Evolutionary conservation across 2,329 filamentous ascomycete genomes (phyloP).

Genomic region (Claviceps pazoutovae): DNA sequence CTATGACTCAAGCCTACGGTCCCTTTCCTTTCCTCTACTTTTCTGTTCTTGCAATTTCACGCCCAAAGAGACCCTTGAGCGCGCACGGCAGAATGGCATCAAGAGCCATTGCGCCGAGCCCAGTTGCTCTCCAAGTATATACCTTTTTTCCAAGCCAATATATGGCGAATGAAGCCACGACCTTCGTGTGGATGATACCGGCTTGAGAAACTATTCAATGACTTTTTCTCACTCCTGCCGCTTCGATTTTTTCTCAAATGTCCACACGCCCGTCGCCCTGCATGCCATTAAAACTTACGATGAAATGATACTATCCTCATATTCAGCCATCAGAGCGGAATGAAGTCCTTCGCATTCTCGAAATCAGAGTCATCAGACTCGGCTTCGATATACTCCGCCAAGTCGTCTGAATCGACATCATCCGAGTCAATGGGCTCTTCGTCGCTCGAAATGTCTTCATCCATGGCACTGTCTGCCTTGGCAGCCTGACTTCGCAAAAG

Average conservation of each 20-base stretch:
- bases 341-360: conserved; percentile 45
- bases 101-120: neutral
- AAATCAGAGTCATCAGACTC: conserved; percentile 41
- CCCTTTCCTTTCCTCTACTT: neutral
- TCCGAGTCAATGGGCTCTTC: conserved; percentile 60
- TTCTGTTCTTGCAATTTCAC: neutral
- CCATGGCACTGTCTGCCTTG: conserved; percentile 38
- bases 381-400: conserved; percentile 50
- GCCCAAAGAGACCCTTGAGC: neutral
- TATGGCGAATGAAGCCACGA: neutral
- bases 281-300: conserved; percentile 1
- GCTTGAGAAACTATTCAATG: neutral
- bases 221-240: neutral
- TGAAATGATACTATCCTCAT: neutral
- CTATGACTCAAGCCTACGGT: neutral
- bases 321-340: conserved; percentile 22
- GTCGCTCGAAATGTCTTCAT: conserved; percentile 60
- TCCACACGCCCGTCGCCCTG: neutral
- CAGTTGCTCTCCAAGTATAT: neutral
- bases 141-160: neutral
- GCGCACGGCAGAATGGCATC: neutral
- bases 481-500: conserved; percentile 54
- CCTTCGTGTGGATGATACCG: neutral
- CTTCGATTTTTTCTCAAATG: neutral
- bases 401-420: conserved; percentile 65